Percentiles rank a stretch among this genome's conserved stretches.
Conservation (phyloP, 176 grass and related monocot species). For the Cenchrus purpureus region DNA sequence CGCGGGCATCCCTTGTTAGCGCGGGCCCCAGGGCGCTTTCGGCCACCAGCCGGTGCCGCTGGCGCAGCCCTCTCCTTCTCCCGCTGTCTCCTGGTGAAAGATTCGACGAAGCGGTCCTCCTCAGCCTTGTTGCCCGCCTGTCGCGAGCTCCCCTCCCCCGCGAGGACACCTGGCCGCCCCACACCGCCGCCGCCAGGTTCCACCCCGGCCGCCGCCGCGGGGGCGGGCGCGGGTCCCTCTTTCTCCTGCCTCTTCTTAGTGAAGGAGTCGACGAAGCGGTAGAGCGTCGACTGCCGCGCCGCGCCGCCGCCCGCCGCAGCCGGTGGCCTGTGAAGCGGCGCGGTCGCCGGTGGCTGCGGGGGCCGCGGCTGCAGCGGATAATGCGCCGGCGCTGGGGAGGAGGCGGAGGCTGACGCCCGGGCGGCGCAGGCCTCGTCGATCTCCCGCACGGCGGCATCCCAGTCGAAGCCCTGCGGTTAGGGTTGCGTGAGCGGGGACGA, state of each 20-base stretch:
- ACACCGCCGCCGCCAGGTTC: background rate
- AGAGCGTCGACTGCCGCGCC: conserved; percentile 69
- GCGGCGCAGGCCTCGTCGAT: conserved; percentile 57
- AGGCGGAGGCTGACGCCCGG: conserved; percentile 32
- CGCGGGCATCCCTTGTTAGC: background rate
- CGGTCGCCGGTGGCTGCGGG: conserved; percentile 7
- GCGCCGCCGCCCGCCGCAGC: conserved; percentile 12
- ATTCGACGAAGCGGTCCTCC: conserved; percentile 63
- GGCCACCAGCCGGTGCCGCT: background rate
- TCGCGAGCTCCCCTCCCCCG: conserved; percentile 1
- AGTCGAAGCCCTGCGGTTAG: conserved; percentile 72
- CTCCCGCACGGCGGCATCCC: conserved; percentile 76
- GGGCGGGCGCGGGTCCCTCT: conserved; percentile 13
- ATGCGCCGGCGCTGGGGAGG: background rate
- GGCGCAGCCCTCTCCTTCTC: conserved; percentile 38
- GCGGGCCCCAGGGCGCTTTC: background rate
- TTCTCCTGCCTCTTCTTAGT: conserved; percentile 50
- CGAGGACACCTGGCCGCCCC: background rate
- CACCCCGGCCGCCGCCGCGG: background rate
- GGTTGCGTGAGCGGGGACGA: conserved; percentile 35
- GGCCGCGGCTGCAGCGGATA: background rate
- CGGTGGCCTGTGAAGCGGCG: conserved; percentile 4
- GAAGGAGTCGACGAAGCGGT: conserved; percentile 62
- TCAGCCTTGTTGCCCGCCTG: background rate
- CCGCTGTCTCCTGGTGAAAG: conserved; percentile 56